Percentiles rank a stretch among this genome's conserved stretches.
These are phyloP conservation scores for Nemania abortiva DNA, from an alignment of 2,329 filamentous ascomycete genomes.

Conservation along the genomic window DNA sequence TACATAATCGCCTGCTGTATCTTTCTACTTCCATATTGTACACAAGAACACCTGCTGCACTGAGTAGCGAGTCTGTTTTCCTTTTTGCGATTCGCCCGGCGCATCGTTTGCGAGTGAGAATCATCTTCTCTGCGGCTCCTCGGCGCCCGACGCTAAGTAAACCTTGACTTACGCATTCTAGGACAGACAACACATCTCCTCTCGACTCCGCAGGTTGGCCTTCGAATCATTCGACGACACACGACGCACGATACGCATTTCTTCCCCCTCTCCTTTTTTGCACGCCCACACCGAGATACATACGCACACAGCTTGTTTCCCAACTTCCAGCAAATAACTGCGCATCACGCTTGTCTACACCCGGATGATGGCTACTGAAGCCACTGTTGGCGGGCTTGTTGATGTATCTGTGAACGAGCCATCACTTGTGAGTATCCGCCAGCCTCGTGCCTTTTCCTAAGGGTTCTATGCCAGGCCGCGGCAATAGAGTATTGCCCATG, in stretches of 20 bases:
- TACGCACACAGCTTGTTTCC: slow-evolving; percentile 24
- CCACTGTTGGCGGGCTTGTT: slow-evolving; percentile 48
- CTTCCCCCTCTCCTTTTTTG: background rate
- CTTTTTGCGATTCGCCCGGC: slow-evolving; percentile 27
- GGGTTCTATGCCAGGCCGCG: background rate
- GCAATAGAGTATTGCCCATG: background rate
- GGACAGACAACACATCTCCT: slow-evolving; percentile 40
- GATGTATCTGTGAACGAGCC: slow-evolving; percentile 52
- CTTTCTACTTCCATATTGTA: slow-evolving; percentile 34
- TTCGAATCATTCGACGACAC: background rate
- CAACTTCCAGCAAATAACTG: slow-evolving; percentile 4
- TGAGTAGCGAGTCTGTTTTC: slow-evolving; percentile 28
- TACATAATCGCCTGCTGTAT: slow-evolving; percentile 32
- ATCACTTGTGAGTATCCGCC: slow-evolving; percentile 49
- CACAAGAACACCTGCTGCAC: slow-evolving; percentile 25
- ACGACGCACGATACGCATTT: background rate
- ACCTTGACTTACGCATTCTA: slow-evolving; percentile 11
- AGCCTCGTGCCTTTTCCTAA: background rate
- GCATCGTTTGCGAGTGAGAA: slow-evolving; percentile 37
- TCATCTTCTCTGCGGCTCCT: slow-evolving; percentile 7
- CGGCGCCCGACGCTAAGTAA: slow-evolving; percentile 41
- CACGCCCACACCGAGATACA: slow-evolving; percentile 10
- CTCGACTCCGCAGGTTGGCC: slow-evolving; percentile 32
- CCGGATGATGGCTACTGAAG: slow-evolving; percentile 55
- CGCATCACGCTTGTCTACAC: slow-evolving; percentile 37